Evolutionary conservation across 2,329 filamentous ascomycete species (phyloP), one percentile per base, ranked within the genome.

Genomic region (Stemphylium beticola): DNA sequence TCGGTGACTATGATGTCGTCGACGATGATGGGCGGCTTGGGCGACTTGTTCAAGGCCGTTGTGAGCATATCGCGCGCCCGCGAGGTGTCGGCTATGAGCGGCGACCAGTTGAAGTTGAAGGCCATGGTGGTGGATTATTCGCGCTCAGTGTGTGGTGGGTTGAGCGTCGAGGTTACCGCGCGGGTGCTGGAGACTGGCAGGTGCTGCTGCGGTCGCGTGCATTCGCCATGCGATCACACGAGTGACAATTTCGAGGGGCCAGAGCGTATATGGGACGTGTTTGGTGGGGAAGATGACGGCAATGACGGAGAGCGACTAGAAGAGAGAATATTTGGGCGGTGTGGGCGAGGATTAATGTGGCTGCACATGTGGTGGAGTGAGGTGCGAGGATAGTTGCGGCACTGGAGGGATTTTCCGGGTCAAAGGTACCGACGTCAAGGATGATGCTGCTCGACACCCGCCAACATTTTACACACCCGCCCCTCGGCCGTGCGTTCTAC

Each of bases 21-120:
- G 80, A 98, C 95, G 74, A 99, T 99, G 73, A 98, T 98, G 57
- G 95, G 95, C 53, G 95, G 95, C 73, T 98, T 98, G 34, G 93
- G 93, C 49, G 91, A 95, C 79, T 98, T 98, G 84, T 99, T 99
- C 71, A 99, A 83, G 32, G 95, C 95, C 53, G 91, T 89, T 22
- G 95, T 99, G 68, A 99, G 85, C 76, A 98, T 90, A 75, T 98
- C 93, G 76, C 93, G 90, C 46, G 95, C 93, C 67, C 92, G 89
- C 74, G 90, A 86, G 71, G 91, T 93, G 81, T 98, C 95, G 73
- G 93, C 93, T 80, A 96, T 95, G 64, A 99, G 85, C 74, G 95
- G 95, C 85, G 92, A 96, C 95, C 95, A 99, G 91, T 98, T 98
- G 90, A 99, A 99, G 83, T 98, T 98, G 90, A 99, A 99, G 67